These are phyloP conservation scores for Debaryomyces sp. DNA, from an alignment of 1,139 yeast genomes.

Conservation along the genomic window DNA sequence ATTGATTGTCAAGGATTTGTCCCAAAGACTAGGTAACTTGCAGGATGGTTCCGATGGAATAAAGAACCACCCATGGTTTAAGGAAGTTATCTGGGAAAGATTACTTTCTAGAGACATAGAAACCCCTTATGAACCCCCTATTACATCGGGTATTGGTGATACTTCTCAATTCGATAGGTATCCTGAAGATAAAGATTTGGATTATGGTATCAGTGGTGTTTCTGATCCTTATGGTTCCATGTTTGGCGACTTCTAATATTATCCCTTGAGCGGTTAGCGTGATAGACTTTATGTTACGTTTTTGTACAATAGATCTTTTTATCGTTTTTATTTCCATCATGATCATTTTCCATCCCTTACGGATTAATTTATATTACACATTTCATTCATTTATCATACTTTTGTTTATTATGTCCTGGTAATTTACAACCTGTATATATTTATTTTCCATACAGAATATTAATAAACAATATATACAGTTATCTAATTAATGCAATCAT, in stretches of 20 bases:
- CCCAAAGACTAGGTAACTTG: conserved; percentile 87
- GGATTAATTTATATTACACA: background rate
- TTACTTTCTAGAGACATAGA: conserved; percentile 85
- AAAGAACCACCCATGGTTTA: conserved; percentile 90
- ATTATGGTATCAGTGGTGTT: conserved; percentile 75
- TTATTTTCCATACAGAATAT: background rate
- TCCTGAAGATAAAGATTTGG: conserved; percentile 84
- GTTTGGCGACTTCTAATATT: conserved; percentile 70
- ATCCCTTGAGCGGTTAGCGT: background rate
- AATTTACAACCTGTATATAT: conserved; percentile 2
- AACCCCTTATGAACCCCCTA: conserved; percentile 99
- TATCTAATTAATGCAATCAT: conserved; percentile 1
- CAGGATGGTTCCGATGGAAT: conserved; percentile 89
- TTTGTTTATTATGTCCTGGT: conserved; percentile 1
- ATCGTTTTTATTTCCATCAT: background rate
- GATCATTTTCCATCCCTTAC: background rate
- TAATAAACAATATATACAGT: conserved; percentile 4
- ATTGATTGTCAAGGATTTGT: conserved; percentile 84
- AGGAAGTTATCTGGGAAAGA: conserved; percentile 95
- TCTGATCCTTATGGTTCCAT: conserved; percentile 78
- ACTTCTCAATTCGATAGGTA: conserved; percentile 91
- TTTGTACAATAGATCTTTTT: conserved; percentile 5
- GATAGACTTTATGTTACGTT: background rate
- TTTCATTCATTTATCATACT: background rate
- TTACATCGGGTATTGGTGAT: conserved; percentile 94